Evolutionary conservation across 1,284 basidiomycete species (phyloP).

Genomic region (Sanghuangporus sanghuang): DNA sequence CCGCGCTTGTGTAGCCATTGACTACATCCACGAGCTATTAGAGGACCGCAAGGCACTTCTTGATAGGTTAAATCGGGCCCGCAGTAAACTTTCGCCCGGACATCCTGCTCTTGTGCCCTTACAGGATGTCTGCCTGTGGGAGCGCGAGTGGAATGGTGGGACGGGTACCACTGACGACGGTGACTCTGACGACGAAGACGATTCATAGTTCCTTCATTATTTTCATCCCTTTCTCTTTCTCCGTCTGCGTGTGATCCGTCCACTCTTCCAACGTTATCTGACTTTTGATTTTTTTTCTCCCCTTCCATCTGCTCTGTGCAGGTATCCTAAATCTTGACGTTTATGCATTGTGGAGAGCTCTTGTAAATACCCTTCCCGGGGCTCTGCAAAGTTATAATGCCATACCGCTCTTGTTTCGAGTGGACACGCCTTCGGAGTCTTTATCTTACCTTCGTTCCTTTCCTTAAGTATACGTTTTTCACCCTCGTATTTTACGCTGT

Average conservation of each 20-base stretch:
- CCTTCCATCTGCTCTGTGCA: no score
- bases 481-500: no score
- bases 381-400: no score
- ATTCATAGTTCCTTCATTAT: constrained; percentile 3
- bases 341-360: no score
- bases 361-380: no score
- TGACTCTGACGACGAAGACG: constrained; percentile 25
- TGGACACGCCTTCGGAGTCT: no score
- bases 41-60: constrained; percentile 50
- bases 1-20: constrained; percentile 57
- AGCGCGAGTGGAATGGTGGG: constrained; percentile 74
- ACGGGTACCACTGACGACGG: constrained; percentile 40
- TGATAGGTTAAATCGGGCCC: constrained; percentile 56
- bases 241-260: not conserved
- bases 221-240: not conserved
- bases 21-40: constrained; percentile 66
- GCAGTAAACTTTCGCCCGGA: constrained; percentile 44
- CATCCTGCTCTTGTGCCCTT: constrained; percentile 45
- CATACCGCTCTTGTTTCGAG: no score
- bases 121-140: constrained; percentile 50
- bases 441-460: no score
- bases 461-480: no score
- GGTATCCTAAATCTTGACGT: no score
- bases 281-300: not conserved
- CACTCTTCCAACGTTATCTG: not conserved